Percentiles rank a stretch among this genome's conserved stretches.
These are phyloP conservation scores for Ajuga reptans DNA, from an alignment of 305 asterid species.

Conservation along the genomic window DNA sequence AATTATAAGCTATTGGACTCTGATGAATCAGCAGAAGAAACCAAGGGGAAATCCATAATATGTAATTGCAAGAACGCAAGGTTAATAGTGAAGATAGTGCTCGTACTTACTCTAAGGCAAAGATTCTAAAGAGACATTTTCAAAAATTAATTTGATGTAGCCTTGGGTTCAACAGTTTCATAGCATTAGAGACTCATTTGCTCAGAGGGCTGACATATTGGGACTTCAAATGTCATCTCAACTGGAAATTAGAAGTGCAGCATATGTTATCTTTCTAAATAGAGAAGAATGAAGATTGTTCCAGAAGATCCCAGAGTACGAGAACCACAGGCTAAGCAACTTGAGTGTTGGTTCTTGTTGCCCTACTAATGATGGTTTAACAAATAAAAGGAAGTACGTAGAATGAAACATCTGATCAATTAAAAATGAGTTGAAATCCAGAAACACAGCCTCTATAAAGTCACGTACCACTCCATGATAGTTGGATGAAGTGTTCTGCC, in stretches of 20 bases:
- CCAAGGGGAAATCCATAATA: neutral
- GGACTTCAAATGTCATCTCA: neutral
- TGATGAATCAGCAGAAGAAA: neutral
- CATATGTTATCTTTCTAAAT: neutral
- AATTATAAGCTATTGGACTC: too few relatives aligned
- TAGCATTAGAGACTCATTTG: neutral
- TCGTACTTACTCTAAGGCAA: neutral
- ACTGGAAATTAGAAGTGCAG: neutral
- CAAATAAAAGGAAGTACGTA: neutral
- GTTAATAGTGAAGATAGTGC: neutral
- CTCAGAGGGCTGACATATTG: neutral
- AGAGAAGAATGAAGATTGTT: neutral
- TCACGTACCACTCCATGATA: slow-evolving; percentile 60
- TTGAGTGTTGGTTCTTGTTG: neutral
- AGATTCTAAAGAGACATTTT: neutral
- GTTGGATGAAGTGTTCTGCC: slow-evolving; percentile 58
- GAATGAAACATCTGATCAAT: slow-evolving; percentile 12
- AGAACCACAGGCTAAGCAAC: neutral
- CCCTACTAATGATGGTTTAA: neutral
- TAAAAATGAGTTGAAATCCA: neutral
- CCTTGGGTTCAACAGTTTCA: neutral
- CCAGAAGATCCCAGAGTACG: neutral
- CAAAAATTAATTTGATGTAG: neutral
- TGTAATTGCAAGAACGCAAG: neutral
- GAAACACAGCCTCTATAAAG: slow-evolving; percentile 15